Conservation (phyloP, 2,329 filamentous ascomycete species). For the Diaporthe ilicicola region DNA sequence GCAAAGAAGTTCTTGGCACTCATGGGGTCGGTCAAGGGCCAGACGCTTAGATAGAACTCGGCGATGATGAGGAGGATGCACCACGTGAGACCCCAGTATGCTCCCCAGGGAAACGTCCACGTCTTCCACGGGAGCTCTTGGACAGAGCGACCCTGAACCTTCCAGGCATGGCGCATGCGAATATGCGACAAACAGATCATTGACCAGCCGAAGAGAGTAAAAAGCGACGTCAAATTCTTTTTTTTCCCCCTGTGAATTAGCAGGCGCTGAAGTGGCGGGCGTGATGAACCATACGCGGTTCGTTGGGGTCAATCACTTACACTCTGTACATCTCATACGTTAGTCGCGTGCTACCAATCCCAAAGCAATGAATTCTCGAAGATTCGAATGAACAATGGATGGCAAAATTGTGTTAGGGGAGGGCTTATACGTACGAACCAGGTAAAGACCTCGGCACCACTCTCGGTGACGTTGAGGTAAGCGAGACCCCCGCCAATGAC, state of each 20-base stretch:
- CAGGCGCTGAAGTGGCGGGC: too few relatives aligned
- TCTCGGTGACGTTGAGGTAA: conserved; percentile 53
- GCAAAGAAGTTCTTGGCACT: conserved; percentile 54
- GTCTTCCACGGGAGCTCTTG: conserved; percentile 52
- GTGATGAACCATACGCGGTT: too few relatives aligned
- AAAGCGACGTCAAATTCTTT: conserved; percentile 55
- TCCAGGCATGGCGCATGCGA: conserved; percentile 52
- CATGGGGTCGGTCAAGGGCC: conserved; percentile 47
- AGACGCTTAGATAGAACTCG: conserved; percentile 57
- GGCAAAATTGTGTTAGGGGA: too few relatives aligned
- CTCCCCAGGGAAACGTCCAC: conserved; percentile 52
- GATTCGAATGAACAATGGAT: too few relatives aligned
- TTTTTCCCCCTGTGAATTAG: too few relatives aligned
- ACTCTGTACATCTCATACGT: too few relatives aligned
- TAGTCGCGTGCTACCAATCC: too few relatives aligned
- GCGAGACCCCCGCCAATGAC: conserved; percentile 54
- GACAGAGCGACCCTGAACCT: conserved; percentile 46
- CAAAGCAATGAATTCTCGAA: too few relatives aligned
- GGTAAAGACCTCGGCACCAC: conserved; percentile 51
- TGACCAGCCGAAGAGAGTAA: conserved; percentile 53
- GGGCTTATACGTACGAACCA: conserved; percentile 46
- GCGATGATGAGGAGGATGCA: conserved; percentile 54
- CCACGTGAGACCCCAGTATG: conserved; percentile 53
- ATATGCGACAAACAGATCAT: conserved; percentile 54
- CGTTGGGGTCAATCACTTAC: too few relatives aligned